Percentiles rank a stretch among this genome's conserved stretches.
Conservation (phyloP, 176 grass and related monocot species). For the Themeda triandra region DNA sequence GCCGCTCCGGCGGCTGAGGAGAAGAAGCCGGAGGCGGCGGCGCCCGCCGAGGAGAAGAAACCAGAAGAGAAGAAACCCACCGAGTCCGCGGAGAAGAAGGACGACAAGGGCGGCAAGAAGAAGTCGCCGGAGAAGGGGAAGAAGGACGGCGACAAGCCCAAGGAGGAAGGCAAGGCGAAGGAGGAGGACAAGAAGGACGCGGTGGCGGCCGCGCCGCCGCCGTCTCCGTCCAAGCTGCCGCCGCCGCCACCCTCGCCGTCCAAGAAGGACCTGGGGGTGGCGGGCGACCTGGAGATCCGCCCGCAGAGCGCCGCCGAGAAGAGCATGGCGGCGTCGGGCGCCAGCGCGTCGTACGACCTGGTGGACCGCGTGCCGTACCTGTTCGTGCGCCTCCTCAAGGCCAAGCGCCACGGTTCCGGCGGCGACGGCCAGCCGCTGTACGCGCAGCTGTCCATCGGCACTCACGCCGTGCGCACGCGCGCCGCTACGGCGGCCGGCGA, state of each 20-base stretch:
- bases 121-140: constrained; percentile 57
- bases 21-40: constrained; percentile 30
- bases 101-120: constrained; percentile 44
- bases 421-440: constrained; percentile 34
- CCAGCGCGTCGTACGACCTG: constrained; percentile 63
- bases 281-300: constrained; percentile 75
- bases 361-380: constrained; percentile 84
- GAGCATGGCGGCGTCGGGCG: constrained; percentile 39
- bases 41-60: constrained; percentile 50
- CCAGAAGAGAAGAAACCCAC: constrained; percentile 43
- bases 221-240: constrained; percentile 31
- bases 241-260: constrained; percentile 47
- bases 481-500: constrained; percentile 31
- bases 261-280: constrained; percentile 49
- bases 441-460: constrained; percentile 74
- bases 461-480: constrained; percentile 68
- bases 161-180: constrained; percentile 45
- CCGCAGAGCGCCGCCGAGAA: constrained; percentile 41
- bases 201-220: neutral
- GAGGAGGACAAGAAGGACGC: constrained; percentile 38
- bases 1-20: constrained; percentile 21
- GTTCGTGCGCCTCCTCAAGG: constrained; percentile 93
- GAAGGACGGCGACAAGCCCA: constrained; percentile 54
- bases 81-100: constrained; percentile 36
- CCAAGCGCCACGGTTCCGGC: constrained; percentile 52